Evolutionary conservation across 2,329 filamentous ascomycete genomes (phyloP).

Genomic region (Fusarium chuoi): DNA sequence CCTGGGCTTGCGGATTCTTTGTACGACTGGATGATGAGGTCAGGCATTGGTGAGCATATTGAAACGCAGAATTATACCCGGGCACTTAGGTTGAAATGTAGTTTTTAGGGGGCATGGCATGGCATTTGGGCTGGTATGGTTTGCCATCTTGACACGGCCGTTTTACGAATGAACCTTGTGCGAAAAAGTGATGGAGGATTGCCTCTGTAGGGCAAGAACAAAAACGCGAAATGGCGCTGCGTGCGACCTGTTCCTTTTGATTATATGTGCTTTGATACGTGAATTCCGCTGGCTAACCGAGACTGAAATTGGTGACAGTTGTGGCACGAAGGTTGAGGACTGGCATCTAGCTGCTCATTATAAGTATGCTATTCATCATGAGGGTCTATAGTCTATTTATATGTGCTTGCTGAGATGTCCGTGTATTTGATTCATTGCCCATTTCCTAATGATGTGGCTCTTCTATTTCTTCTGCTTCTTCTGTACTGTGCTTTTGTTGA

Average conservation of each 20-base stretch:
- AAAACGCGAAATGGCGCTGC: constrained; percentile 33
- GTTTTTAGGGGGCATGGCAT: constrained; percentile 31
- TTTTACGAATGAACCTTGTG: constrained; percentile 43
- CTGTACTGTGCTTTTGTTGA: constrained; percentile 39
- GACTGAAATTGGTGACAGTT: not conserved
- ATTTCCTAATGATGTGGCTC: constrained; percentile 14
- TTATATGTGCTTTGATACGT: not conserved
- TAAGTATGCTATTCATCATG: not conserved
- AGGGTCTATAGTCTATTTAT: not conserved
- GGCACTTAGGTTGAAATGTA: constrained; percentile 42
- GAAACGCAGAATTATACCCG: constrained; percentile 46
- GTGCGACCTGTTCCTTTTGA: constrained; percentile 14
- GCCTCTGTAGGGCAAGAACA: constrained; percentile 7
- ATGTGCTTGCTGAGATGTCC: not conserved
- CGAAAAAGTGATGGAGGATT: constrained; percentile 25
- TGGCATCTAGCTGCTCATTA: constrained; percentile 3
- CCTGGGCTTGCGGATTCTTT: constrained; percentile 43
- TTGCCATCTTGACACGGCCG: constrained; percentile 44
- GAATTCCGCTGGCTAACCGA: not conserved
- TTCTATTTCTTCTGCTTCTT: constrained; percentile 48
- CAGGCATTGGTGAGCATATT: constrained; percentile 43
- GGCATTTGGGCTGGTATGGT: constrained; percentile 32
- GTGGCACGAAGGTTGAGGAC: not conserved
- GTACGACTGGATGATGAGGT: constrained; percentile 42
- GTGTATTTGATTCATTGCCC: not conserved